Percentiles rank a stretch among this genome's conserved stretches.
Evolutionary conservation across 257 asterid species (phyloP).

Genomic region (Cordia subcordata): DNA sequence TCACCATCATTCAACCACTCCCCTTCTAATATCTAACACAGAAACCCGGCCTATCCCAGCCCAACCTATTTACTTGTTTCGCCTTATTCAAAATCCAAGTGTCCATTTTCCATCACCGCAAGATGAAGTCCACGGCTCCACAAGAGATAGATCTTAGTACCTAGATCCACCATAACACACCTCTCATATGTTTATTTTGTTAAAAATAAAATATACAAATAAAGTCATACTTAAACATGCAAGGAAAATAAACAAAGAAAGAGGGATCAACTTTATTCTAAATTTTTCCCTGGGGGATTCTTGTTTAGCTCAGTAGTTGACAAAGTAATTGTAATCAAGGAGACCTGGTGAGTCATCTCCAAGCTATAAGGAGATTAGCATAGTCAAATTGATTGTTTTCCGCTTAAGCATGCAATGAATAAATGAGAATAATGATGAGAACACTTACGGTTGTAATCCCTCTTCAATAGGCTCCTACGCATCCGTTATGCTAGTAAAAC

Average conservation of each 20-base stretch:
- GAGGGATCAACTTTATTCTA: not conserved
- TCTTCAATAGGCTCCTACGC: slow-evolving; percentile 59
- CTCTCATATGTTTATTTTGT: not conserved
- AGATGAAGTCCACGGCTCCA: too few relatives aligned
- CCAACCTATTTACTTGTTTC: too few relatives aligned
- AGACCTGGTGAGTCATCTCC: slow-evolving; percentile 63
- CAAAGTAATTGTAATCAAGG: slow-evolving; percentile 43
- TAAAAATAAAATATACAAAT: not conserved
- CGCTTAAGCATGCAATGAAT: not conserved
- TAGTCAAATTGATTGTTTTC: slow-evolving; percentile 4
- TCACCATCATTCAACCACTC: too few relatives aligned
- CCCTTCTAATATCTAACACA: too few relatives aligned
- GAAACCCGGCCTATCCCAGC: too few relatives aligned
- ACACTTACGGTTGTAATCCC: slow-evolving; percentile 49
- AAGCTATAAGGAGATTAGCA: slow-evolving; percentile 30
- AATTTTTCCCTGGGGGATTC: slow-evolving; percentile 46
- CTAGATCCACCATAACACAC: slow-evolving; percentile 14
- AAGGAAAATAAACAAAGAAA: not conserved
- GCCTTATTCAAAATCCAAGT: too few relatives aligned
- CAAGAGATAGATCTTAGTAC: slow-evolving; percentile 35
- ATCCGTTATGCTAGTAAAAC: slow-evolving; percentile 55
- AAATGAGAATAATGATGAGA: not conserved
- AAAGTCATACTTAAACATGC: slow-evolving; percentile 4
- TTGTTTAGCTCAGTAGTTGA: slow-evolving; percentile 42
- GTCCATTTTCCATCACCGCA: too few relatives aligned